phyloP scores from a whole-genome alignment of 2,329 filamentous ascomycete species.

The Cyphellophora europaea region DNA sequence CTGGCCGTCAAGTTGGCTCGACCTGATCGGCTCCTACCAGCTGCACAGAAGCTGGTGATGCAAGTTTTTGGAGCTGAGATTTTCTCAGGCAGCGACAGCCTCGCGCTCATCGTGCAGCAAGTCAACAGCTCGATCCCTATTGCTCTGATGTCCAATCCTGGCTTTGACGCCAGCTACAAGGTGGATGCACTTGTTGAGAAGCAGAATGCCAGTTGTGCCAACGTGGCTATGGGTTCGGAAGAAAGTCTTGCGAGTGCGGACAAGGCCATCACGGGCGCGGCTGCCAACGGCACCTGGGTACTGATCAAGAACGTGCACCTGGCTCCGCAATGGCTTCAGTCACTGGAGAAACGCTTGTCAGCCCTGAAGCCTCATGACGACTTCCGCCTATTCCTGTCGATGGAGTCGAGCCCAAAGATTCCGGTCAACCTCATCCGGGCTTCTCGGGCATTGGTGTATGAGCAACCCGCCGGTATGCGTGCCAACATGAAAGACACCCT shows the following conservation, averaged over 20 bases:
- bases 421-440: slow-evolving; percentile 91
- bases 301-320: slow-evolving; percentile 98
- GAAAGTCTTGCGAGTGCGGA: slow-evolving; percentile 88
- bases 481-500: slow-evolving; percentile 99
- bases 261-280: slow-evolving; percentile 88
- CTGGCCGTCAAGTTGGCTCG: slow-evolving; percentile 90
- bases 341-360: slow-evolving; percentile 91
- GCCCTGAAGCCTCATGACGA: slow-evolving; percentile 87
- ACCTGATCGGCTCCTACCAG: slow-evolving; percentile 87
- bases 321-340: slow-evolving; percentile 91
- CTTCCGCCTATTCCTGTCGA: slow-evolving; percentile 92
- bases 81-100: slow-evolving; percentile 75
- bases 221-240: slow-evolving; percentile 98
- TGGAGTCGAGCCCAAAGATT: slow-evolving; percentile 96
- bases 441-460: slow-evolving; percentile 91
- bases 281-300: slow-evolving; percentile 88
- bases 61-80: slow-evolving; percentile 76
- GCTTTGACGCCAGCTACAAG: slow-evolving; percentile 98
- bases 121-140: slow-evolving; percentile 79
- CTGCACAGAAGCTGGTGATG: slow-evolving; percentile 81
- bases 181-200: slow-evolving; percentile 90
- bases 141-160: slow-evolving; percentile 85
- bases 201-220: slow-evolving; percentile 72
- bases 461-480: slow-evolving; percentile 90
- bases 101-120: slow-evolving; percentile 74